Evolutionary conservation across 2,329 filamentous ascomycete genomes (phyloP).

Genomic region (Colletotrichum simmondsii): DNA sequence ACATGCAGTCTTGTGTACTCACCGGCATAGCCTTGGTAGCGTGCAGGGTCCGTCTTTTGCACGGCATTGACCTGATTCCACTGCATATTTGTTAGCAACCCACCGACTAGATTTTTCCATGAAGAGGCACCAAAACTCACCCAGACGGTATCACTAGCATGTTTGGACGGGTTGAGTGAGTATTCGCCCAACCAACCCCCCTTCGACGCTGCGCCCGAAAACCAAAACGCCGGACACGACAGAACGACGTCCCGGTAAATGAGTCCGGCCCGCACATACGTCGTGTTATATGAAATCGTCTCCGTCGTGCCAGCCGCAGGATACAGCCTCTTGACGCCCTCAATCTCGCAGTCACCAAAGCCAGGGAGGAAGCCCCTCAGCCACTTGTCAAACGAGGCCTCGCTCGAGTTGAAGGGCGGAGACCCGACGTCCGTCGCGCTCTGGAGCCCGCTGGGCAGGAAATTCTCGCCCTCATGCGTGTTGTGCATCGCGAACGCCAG

Average conservation of each 20-base stretch:
- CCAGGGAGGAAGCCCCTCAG: conserved; percentile 63
- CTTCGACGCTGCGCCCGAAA: conserved; percentile 53
- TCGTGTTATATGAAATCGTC: conserved; percentile 60
- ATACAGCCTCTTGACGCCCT: conserved; percentile 56
- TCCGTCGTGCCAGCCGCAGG: conserved; percentile 59
- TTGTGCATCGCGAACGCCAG: conserved; percentile 68
- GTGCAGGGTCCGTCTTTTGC: conserved; percentile 61
- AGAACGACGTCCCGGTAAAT: conserved; percentile 69
- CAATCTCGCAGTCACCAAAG: conserved; percentile 52
- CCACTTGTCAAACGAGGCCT: conserved; percentile 62
- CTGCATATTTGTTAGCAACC: conserved; percentile 40
- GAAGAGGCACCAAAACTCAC: conserved; percentile 45
- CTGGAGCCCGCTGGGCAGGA: conserved; percentile 62
- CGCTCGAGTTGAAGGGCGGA: conserved; percentile 60
- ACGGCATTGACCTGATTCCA: conserved; percentile 67
- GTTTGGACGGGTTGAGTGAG: conserved; percentile 67
- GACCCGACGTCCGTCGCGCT: conserved; percentile 43
- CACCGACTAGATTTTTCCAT: not conserved
- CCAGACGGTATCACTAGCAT: conserved; percentile 68
- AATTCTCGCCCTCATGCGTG: conserved; percentile 71
- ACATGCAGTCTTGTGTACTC: conserved; percentile 24
- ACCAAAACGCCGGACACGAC: conserved; percentile 70
- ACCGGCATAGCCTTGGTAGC: conserved; percentile 62
- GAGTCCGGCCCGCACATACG: conserved; percentile 63
- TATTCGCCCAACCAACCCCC: conserved; percentile 69